These are phyloP conservation scores for Dispira simplex DNA, from an alignment of 192 early-diverging fungal genomes.

Conservation along the genomic window DNA sequence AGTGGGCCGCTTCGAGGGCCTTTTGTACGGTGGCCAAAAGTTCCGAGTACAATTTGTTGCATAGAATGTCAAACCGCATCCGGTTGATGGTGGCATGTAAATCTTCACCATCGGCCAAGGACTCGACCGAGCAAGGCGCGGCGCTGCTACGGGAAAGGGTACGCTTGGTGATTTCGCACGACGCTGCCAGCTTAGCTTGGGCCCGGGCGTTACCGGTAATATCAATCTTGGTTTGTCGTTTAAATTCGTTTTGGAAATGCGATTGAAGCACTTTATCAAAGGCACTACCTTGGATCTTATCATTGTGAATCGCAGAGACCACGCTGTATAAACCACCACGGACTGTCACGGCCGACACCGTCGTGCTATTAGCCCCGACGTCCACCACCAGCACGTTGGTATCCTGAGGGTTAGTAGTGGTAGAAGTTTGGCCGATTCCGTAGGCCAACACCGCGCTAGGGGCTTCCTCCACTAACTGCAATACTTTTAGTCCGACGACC, in stretches of 20 bases:
- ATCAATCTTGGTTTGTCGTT: conserved; percentile 70
- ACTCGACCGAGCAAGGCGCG: conserved; percentile 88
- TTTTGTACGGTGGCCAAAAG: conserved; percentile 48
- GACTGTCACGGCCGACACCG: conserved; percentile 59
- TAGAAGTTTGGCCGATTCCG: conserved; percentile 36
- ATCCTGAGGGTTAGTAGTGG: conserved; percentile 41
- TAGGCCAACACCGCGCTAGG: conserved; percentile 82
- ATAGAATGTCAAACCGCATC: conserved; percentile 81
- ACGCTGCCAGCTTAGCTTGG: conserved; percentile 61
- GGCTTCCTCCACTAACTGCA: conserved; percentile 78
- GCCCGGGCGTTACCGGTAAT: conserved; percentile 59
- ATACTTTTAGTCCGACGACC: conserved; percentile 64
- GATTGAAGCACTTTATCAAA: conserved; percentile 73
- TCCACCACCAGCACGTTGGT: conserved; percentile 74
- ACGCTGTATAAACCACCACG: conserved; percentile 76
- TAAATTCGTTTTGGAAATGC: conserved; percentile 77
- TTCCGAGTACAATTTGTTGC: conserved; percentile 54
- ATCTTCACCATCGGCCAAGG: conserved; percentile 81
- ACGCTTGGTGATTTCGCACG: conserved; percentile 86
- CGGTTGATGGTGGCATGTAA: conserved; percentile 70
- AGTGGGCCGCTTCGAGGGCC: conserved; percentile 46
- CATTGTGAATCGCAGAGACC: conserved; percentile 57
- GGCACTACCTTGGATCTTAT: conserved; percentile 63
- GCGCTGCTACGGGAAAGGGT: conserved; percentile 60
- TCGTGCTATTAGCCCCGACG: conserved; percentile 73